phyloP scores from a whole-genome alignment of 2,329 filamentous ascomycete genomes.

The Ophiostoma ulmi region DNA sequence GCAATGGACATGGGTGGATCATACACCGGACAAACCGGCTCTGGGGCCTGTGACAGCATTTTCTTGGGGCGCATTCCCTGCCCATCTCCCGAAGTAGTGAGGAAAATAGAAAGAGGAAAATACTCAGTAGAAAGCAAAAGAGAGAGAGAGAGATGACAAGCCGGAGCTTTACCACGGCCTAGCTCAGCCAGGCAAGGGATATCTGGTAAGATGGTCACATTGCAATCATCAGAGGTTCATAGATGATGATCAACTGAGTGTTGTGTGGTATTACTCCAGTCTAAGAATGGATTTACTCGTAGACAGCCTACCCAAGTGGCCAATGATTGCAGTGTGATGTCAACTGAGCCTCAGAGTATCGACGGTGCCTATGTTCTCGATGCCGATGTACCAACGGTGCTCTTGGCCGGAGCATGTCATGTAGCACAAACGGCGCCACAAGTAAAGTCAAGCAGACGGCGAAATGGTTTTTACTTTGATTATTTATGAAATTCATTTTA shows the following conservation, averaged over 20 bases:
- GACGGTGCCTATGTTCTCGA: background rate
- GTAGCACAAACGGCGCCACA: background rate
- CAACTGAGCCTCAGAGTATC: background rate
- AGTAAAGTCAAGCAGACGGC: too few relatives aligned
- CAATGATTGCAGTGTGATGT: background rate
- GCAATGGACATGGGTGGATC: background rate
- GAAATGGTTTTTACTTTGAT: too few relatives aligned
- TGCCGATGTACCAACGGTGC: too few relatives aligned
- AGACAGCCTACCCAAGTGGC: background rate
- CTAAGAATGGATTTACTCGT: background rate
- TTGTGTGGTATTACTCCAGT: background rate
- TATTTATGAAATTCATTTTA: too few relatives aligned
- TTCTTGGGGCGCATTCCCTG: background rate
- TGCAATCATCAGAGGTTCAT: background rate
- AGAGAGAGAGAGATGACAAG: background rate
- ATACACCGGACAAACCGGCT: slow-evolving; percentile 3
- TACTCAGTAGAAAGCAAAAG: background rate
- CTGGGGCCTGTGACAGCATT: background rate
- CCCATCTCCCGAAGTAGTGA: background rate
- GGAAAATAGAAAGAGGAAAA: background rate
- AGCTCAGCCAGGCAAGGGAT: slow-evolving; percentile 11
- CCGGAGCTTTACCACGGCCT: background rate
- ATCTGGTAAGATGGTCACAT: slow-evolving; percentile 1
- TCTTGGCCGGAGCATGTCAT: background rate
- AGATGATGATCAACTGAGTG: background rate